A percentile compares a stretch with the other conserved stretches of the same genome.
Conservation (phyloP, 306 rosid species). For the Vachellia pachyceras region DNA sequence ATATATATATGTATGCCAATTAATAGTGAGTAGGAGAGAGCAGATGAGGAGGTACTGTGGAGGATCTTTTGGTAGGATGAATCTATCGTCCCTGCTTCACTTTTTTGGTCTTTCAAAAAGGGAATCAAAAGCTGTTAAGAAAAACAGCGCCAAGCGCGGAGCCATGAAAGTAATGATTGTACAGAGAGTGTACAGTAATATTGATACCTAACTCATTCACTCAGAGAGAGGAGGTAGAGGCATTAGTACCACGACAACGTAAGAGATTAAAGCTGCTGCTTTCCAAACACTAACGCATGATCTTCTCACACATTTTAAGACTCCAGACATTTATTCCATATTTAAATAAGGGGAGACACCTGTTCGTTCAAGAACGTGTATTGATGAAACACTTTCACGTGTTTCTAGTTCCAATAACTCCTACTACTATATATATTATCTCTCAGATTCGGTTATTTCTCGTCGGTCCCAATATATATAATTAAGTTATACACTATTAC, state of each 20-base stretch:
- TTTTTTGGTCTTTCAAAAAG: background rate
- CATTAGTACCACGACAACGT: conserved; percentile 33
- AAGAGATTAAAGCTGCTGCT: conserved; percentile 29
- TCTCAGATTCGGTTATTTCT: background rate
- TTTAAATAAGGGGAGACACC: background rate
- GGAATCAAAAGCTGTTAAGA: conserved; percentile 11
- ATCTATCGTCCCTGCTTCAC: background rate
- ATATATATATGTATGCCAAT: background rate
- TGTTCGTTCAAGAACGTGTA: background rate
- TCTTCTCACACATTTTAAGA: conserved; percentile 6
- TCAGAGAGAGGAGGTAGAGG: background rate
- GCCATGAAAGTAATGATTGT: conserved; percentile 14
- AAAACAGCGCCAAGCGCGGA: conserved; percentile 41
- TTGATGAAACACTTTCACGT: conserved; percentile 10
- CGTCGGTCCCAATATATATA: background rate
- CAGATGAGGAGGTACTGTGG: conserved; percentile 8
- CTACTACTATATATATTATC: too few species aligned
- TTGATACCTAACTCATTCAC: conserved; percentile 19
- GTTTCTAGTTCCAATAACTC: background rate
- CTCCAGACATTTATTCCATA: conserved; percentile 41
- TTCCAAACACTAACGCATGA: conserved; percentile 35
- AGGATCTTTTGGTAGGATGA: conserved; percentile 6
- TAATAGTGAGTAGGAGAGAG: too few species aligned
- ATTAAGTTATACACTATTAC: background rate
- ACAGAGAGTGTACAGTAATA: conserved; percentile 24